Percentiles rank a stretch among this genome's conserved stretches.
Evolutionary conservation across 805 yeast genomes (phyloP).

Genomic region (Wilhelminamyces savonicus): DNA sequence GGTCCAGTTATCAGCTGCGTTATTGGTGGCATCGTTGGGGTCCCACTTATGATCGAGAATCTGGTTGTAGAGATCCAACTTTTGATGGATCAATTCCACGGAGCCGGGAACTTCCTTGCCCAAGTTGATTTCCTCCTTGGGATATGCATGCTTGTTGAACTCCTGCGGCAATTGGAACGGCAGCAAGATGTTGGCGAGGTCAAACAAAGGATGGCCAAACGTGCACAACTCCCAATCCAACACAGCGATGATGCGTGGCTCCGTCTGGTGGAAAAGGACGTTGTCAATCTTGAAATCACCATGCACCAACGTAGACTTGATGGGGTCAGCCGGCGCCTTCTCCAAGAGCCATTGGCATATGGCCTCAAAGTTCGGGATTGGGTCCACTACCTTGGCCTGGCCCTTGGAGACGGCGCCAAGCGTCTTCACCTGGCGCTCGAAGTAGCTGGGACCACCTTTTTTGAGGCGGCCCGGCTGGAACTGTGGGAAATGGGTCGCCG

Average conservation of each 20-base stretch:
- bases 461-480: slow-evolving; percentile 18
- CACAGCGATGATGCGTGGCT: slow-evolving; percentile 45
- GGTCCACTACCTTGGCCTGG: slow-evolving; percentile 34
- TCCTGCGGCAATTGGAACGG: slow-evolving; percentile 42
- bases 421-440: slow-evolving; percentile 48
- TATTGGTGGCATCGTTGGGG: slow-evolving; percentile 28
- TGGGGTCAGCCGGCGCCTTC: slow-evolving; percentile 44
- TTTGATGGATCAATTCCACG: slow-evolving; percentile 9
- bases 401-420: slow-evolving; percentile 35
- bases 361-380: slow-evolving; percentile 41
- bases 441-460: slow-evolving; percentile 27
- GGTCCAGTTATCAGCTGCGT: slow-evolving; percentile 41
- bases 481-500: slow-evolving; percentile 39
- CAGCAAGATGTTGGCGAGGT: slow-evolving; percentile 51
- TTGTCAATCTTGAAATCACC: slow-evolving; percentile 65
- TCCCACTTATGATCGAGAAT: slow-evolving; percentile 25
- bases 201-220: slow-evolving; percentile 59
- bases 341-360: slow-evolving; percentile 36
- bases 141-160: slow-evolving; percentile 24
- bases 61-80: slow-evolving; percentile 21
- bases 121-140: slow-evolving; percentile 18
- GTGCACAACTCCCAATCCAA: slow-evolving; percentile 66
- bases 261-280: slow-evolving; percentile 51
- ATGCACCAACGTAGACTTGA: slow-evolving; percentile 43
- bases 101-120: slow-evolving; percentile 28